Evolutionary conservation across 306 rosid species (phyloP), one percentile per base, ranked within the genome.

Genomic region (Malus sylvestris): DNA sequence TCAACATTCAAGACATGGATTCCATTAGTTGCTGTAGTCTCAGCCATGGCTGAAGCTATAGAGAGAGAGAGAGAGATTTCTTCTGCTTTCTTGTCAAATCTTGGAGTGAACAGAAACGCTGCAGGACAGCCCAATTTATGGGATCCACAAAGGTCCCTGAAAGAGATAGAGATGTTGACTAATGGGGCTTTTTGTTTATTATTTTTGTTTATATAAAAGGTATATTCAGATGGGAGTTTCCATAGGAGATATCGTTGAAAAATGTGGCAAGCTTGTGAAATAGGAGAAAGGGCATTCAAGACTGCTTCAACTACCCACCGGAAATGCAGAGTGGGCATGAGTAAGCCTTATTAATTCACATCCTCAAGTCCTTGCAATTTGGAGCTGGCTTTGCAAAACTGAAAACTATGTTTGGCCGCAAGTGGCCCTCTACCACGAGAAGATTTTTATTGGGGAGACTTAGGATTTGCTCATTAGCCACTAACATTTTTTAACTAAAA

Each of bases 241-340:
- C 78, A 67, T 81, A n/a, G 84, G 16, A 71, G 79, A 68, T 64
- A 83, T 63, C 82, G 80, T 81, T 77, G 85, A 76, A 81, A 83
- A 60, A 15, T 13, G 33, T 73, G 81, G 67, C 74, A 60, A 12
- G 23, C 75, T 45, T 33, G 77, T 45, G 83, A 25, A 60, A 52
- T 14, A 30, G 55, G 30, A 22, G 19, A 1, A 62, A 51, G 25
- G 84, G 84, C 78, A 83, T 77, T 82, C 73, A 91, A 77, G 51
- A 76, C 82, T 62, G 42, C 65, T 70, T 57, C 91, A 90, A 85
- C 93, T 0, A 81, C 91, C 90, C 78, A 42, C 90, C 89, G 88
- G 81, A 81, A 78, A 79, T 32, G 52, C 87, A 71, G 89, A 80
- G 66, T 35, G 38, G 59, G 20, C 70, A 75, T 76, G 46, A 78